These are phyloP conservation scores for Podospora pseudocomata DNA, from an alignment of 495 filamentous ascomycete species.

Conservation along the genomic window DNA sequence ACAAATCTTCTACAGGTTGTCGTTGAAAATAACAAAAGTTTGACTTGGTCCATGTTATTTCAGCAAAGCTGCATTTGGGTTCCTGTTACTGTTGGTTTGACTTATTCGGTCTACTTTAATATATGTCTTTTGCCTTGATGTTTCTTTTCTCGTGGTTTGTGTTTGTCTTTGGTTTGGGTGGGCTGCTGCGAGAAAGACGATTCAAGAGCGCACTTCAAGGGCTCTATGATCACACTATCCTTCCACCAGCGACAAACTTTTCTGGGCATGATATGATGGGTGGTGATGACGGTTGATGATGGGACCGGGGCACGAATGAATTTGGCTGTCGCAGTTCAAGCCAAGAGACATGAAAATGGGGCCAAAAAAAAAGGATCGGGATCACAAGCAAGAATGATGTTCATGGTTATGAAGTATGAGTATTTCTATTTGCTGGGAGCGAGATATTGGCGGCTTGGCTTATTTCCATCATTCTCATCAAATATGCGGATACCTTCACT, in stretches of 20 bases:
- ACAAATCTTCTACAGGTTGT: neutral
- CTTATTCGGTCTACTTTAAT: neutral
- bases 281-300: neutral
- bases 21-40: constrained; percentile 7
- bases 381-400: neutral
- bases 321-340: neutral
- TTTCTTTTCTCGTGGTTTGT: constrained; percentile 5
- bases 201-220: neutral
- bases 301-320: neutral
- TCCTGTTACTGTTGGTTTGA: neutral
- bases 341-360: neutral
- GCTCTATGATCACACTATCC: neutral
- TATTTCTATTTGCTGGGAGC: neutral
- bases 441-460: neutral
- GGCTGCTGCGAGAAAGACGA: neutral
- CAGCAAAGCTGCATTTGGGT: neutral
- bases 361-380: neutral
- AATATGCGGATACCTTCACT: neutral
- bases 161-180: neutral
- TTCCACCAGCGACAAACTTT: neutral
- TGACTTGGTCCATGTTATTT: neutral
- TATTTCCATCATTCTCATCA: neutral
- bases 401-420: neutral
- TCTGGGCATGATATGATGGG: neutral
- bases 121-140: constrained; percentile 4